Evolutionary conservation across 2,329 filamentous ascomycete species (phyloP), one percentile per base, ranked within the genome.

Genomic region (Pyrenochaeta sp.): DNA sequence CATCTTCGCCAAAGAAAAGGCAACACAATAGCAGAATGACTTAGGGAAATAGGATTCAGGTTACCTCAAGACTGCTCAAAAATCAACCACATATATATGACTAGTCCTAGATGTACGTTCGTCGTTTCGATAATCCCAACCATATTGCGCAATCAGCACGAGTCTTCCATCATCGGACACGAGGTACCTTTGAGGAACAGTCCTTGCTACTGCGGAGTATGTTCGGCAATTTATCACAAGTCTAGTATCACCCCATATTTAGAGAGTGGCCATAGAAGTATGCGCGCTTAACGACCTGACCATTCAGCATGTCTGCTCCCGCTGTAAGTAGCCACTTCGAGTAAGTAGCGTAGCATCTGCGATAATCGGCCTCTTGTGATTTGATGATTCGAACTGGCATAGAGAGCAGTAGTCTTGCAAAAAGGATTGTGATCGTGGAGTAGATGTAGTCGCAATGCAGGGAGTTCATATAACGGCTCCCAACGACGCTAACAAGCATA

Each of bases 361-460:
- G 51, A 43, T 54, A 54, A 57, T 57, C 47, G 42, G 9, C 13
- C 8, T 13, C 9, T 19, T 44, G 8, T 27, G 24, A 59, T 59
- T 59, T 27, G 52, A 45, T 34, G 25, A 13, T 10, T n/a, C 13
- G 40, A 42, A 30, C 39, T 7, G n/a, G 15, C 7, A 13, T 46
- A 15, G 28, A 50, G 22, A 13, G 32, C n/a, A 5, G 5, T 24
- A 12, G 15, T 5, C 12, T 4, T 37, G 5, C 5, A 46, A 36
- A 32, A 24, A 47, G 27, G 37, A 30, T 32, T 15, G 19, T 8
- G 10, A 12, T 13, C n/a, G 13, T 45, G 36, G 44, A 50, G 47
- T 51, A 49, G 54, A 44, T 52, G 19, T 3, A 56, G 61, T 65
- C 67, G 68, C 56, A 47, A 68, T 69, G 53, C 54, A 49, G 58